Evolutionary conservation across 495 filamentous ascomycete species (phyloP), one percentile per base, ranked within the genome.

Genomic region (Ramalina intermedia): DNA sequence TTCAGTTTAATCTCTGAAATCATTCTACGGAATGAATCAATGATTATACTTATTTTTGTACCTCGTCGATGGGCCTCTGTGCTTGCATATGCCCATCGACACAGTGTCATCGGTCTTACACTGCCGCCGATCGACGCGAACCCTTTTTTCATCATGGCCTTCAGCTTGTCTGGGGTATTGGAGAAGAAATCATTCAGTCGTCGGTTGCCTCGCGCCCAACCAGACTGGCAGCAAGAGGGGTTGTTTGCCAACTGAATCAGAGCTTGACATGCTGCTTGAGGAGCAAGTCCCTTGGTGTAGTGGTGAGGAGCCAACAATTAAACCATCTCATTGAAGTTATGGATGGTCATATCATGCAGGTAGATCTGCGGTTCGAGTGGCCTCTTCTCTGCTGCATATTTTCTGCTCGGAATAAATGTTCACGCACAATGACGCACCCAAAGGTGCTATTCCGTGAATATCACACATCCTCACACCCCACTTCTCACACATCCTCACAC

Each of bases 1-100:
- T 88, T 88, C 82, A 90, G 84, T 89, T 87, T 89, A 87, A 89
- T 76, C 72, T 75, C 73, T 77, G 73, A 76, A 77, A 76, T 70
- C 70, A 63, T 68, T 65, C 79, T 77, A 82, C 68, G 71, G 78
- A 72, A 71, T 70, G 75, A 74, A 82, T 75, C 77, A 73, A 73
- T 80, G 80, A 85, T 88, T 88, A 85, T 77, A 75, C 80, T 74
- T 72, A 85, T 88, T 85, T 87, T 85, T 74, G 73, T 55, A 66
- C 44, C 55, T 47, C 49, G 80, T 63, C 55, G 55, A 63, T 50
- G 61, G 66, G 66, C 76, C 82, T 80, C 83, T 86, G 78, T 73
- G 82, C 85, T 90, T 87, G 85, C 82, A 70, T 72, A 86, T 80
- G 80, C 66, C 67, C 63, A 55, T 61, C 59, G 48, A 64, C 82